Conservation (phyloP, 2,329 filamentous ascomycete genomes). For the Talaromyces sp. region DNA sequence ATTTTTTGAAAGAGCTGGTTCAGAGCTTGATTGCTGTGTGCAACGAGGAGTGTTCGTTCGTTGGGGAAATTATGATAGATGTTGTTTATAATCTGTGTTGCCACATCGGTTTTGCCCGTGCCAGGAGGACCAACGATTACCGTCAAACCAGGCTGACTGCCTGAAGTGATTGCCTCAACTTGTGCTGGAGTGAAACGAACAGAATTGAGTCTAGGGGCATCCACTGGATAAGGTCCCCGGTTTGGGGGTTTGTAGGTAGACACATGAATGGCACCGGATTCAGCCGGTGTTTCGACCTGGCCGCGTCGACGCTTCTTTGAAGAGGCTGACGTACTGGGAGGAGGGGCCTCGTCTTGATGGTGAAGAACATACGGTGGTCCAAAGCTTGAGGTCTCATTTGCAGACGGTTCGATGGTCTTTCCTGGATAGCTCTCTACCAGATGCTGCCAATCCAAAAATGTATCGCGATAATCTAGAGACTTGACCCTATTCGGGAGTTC, state of each 20-base stretch:
- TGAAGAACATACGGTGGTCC: conserved; percentile 84
- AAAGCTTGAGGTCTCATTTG: conserved; percentile 67
- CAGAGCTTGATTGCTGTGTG: conserved; percentile 94
- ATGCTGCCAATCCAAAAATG: conserved; percentile 93
- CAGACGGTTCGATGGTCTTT: conserved; percentile 73
- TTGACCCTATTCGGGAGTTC: conserved; percentile 71
- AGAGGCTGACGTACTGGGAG: conserved; percentile 52
- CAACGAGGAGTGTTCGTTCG: conserved; percentile 85
- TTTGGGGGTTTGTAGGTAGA: conserved; percentile 88
- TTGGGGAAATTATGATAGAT: conserved; percentile 96
- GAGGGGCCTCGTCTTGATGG: conserved; percentile 49
- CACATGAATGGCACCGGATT: conserved; percentile 66
- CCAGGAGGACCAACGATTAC: conserved; percentile 92
- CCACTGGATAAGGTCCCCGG: conserved; percentile 80
- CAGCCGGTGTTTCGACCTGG: conserved; percentile 59
- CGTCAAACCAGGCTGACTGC: conserved; percentile 88
- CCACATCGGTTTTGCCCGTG: conserved; percentile 98
- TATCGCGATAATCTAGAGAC: conserved; percentile 85
- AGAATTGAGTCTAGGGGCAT: conserved; percentile 73
- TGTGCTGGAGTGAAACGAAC: conserved; percentile 89
- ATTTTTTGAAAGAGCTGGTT: conserved; percentile 99
- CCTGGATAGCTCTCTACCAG: conserved; percentile 84
- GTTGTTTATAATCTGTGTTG: conserved; percentile 97
- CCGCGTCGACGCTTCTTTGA: conserved; percentile 86
- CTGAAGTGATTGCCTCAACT: conserved; percentile 86